phyloP scores from a whole-genome alignment of 108 stramenopile genomes.

The Aurantiochytrium sp. region DNA sequence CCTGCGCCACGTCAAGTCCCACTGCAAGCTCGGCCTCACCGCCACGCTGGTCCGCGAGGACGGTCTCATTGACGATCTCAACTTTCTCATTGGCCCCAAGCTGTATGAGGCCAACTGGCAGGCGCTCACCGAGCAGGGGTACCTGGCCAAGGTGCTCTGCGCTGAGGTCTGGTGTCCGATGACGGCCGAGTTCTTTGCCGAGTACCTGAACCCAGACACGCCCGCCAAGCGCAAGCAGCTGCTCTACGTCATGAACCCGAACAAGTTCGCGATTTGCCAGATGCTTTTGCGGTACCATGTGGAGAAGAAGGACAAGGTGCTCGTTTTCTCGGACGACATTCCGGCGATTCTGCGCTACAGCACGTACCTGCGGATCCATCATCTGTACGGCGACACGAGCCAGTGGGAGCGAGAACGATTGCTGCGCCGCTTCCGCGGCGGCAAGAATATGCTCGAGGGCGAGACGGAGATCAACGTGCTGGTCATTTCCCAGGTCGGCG shows the following conservation, averaged over 20 bases:
- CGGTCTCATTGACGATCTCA: conserved; percentile 90
- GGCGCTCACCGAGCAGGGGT: conserved; percentile 92
- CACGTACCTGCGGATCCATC: neutral
- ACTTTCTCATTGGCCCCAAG: conserved; percentile 96
- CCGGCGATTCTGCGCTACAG: neutral
- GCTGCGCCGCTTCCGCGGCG: neutral
- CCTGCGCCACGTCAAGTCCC: conserved; percentile 79
- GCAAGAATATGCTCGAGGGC: neutral
- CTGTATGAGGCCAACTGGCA: conserved; percentile 99
- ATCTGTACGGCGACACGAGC: conserved; percentile 2
- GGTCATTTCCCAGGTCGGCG: conserved; percentile 92
- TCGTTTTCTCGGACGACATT: neutral
- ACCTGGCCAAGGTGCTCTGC: conserved; percentile 92
- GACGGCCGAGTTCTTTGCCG: conserved; percentile 93
- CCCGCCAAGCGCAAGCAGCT: neutral
- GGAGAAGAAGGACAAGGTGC: conserved; percentile 3
- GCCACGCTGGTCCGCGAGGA: conserved; percentile 98
- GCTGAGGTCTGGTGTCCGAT: conserved; percentile 99
- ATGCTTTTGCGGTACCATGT: conserved; percentile 61
- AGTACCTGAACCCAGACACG: conserved; percentile 66
- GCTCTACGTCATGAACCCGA: conserved; percentile 12
- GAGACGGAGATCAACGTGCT: conserved; percentile 46
- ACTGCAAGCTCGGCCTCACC: conserved; percentile 93
- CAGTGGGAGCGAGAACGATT: neutral
- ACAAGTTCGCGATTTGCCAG: conserved; percentile 20